Conservation (phyloP, 1,284 basidiomycete genomes). For the Ustanciosporium gigantosporum region DNA sequence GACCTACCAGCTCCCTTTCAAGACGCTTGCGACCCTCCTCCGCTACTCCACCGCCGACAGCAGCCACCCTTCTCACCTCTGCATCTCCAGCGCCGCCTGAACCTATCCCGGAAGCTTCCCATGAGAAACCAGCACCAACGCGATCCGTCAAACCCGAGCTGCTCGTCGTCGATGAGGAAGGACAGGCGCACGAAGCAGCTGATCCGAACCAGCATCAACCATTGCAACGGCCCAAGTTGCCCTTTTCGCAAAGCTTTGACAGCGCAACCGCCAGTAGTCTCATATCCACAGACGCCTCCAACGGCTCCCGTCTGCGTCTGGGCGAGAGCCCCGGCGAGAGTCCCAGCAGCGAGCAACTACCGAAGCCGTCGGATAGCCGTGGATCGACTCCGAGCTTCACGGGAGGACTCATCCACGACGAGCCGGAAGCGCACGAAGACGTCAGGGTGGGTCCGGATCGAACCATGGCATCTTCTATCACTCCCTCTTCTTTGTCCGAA, state of each 20-base stretch:
- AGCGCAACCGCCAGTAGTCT: slow-evolving; percentile 18
- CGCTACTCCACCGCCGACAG: neutral
- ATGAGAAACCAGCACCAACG: neutral
- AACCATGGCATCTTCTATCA: neutral
- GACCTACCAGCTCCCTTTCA: slow-evolving; percentile 12
- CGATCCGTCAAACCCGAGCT: slow-evolving; percentile 7
- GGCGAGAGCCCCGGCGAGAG: slow-evolving; percentile 2
- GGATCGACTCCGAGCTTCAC: slow-evolving; percentile 14
- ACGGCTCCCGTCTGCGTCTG: no score
- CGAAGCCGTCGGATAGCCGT: neutral
- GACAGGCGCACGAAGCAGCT: slow-evolving; percentile 7
- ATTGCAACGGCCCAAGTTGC: neutral
- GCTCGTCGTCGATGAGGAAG: slow-evolving; percentile 37
- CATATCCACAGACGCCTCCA: slow-evolving; percentile 2
- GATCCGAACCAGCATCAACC: neutral
- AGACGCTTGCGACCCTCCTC: slow-evolving; percentile 16
- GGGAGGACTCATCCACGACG: slow-evolving; percentile 15
- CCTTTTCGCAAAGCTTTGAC: slow-evolving; percentile 13
- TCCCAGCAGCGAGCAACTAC: neutral
- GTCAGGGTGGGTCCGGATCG: neutral
- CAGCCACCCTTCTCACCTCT: neutral
- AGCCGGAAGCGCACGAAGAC: slow-evolving; percentile 18
- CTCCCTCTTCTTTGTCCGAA: slow-evolving; percentile 9
- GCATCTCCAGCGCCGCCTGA: neutral
- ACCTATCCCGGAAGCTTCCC: slow-evolving; percentile 1